Evolutionary conservation across 1,284 basidiomycete genomes (phyloP), one percentile per base, ranked within the genome.

Genomic region (Cutaneotrichosporon daszewskae): DNA sequence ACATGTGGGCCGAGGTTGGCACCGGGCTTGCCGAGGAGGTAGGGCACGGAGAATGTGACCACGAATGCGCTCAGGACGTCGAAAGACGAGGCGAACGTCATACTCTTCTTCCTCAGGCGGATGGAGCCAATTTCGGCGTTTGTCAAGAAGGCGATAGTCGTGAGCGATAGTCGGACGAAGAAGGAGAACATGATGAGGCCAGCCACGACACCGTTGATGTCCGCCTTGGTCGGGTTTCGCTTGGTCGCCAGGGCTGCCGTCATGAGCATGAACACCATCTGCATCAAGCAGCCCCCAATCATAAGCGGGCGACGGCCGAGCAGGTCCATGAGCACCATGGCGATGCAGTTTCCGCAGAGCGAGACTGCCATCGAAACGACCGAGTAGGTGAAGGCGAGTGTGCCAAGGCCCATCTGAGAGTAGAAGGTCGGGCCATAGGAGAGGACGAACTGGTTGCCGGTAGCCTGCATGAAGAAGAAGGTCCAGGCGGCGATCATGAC

Each of bases 391-490:
- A 59, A 59, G 10, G 52, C 40, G 38, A 45, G 43, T 17, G 35
- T 23, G n/a, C 54, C 57, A 5, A 52, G 44, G 6, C 56, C 56
- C n/a, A n/a, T 35, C 18, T 45, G 37, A n/a, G 37, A 51, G 45
- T 44, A 54, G 49, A 55, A 58, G 12, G 46, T 40, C 5, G 46
- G 46, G 20, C 46, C 54, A 28, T 54, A 58, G 6, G 51, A 41
- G 42, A 52, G 54, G 47, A 39, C 41, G 44, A 53, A 51, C 32
- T 36, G 40, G 37, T 51, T 45, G 16, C 55, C 55, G 14, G 53
- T 53, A 1, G 40, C 35, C 46, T 55, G 45, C 26, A 45, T 44
- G 37, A 56, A 43, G 18, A 35, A 51, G 37, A 51, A 48, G 5
- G 24, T 7, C 8, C 14, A 25, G 23, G 39, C 37, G 19, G 47